These are phyloP conservation scores for Penicillium sp. DNA, from an alignment of 2,329 filamentous ascomycete species.

Conservation along the genomic window DNA sequence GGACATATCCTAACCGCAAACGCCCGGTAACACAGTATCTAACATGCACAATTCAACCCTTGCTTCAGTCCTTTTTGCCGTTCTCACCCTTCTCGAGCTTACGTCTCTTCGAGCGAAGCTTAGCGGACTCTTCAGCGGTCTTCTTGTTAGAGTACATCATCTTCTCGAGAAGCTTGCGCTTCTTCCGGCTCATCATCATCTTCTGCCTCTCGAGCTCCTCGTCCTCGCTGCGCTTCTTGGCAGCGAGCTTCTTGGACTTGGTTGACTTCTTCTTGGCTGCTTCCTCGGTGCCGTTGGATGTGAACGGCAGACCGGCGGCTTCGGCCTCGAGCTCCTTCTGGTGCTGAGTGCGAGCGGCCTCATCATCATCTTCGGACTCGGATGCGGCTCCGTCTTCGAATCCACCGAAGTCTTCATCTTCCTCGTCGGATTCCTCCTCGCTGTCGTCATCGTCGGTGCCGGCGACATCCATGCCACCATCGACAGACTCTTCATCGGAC, in stretches of 20 bases:
- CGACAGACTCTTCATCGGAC: conserved; percentile 45
- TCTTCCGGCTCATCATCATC: conserved; percentile 98
- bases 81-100: conserved; percentile 65
- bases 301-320: conserved; percentile 63
- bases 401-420: conserved; percentile 48
- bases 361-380: conserved; percentile 56
- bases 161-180: conserved; percentile 94
- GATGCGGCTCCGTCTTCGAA: conserved; percentile 50
- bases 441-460: conserved; percentile 45
- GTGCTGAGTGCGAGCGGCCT: conserved; percentile 63
- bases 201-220: conserved; percentile 90
- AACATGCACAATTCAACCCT: conserved; percentile 11
- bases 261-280: conserved; percentile 66
- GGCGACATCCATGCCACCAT: conserved; percentile 50
- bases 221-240: conserved; percentile 63
- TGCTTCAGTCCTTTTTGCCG: conserved; percentile 6
- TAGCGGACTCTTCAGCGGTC: conserved; percentile 85
- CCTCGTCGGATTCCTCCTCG: conserved; percentile 46
- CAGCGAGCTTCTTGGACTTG: conserved; percentile 65
- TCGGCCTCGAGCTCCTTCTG: conserved; percentile 93
- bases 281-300: conserved; percentile 51
- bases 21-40: conserved; percentile 19
- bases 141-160: conserved; percentile 95
- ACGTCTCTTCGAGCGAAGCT: conserved; percentile 81
- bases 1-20: conserved; percentile 26